Conservation (phyloP, 805 yeast species). For the Helenozyma baotianmanensis region DNA sequence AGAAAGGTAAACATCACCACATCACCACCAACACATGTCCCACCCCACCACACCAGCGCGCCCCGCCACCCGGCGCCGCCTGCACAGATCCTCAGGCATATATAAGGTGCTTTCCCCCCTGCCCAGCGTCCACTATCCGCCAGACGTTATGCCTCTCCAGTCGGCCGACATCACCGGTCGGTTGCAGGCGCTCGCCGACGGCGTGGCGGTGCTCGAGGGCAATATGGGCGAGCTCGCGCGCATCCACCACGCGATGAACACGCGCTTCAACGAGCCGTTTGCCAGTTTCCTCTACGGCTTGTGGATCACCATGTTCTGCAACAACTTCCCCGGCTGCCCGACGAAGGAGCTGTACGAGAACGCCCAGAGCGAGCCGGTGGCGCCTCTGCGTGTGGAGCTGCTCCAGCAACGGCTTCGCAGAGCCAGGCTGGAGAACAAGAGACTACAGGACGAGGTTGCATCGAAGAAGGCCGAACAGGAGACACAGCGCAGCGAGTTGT, state of each 20-base stretch:
- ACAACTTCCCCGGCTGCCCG: constrained; percentile 54
- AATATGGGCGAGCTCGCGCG: constrained; percentile 54
- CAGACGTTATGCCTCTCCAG: constrained; percentile 41
- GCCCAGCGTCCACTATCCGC: constrained; percentile 43
- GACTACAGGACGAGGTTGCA: background rate
- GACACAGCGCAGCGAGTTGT: background rate
- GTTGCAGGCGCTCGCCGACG: constrained; percentile 36
- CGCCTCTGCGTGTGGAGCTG: constrained; percentile 18
- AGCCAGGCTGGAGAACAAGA: constrained; percentile 20
- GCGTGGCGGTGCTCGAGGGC: constrained; percentile 50
- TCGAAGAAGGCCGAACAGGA: background rate
- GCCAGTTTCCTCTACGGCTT: constrained; percentile 75
- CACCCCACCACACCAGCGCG: constrained; percentile 8
- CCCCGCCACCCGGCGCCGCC: constrained; percentile 15
- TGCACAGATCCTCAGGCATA: constrained; percentile 22
- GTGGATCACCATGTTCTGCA: constrained; percentile 84
- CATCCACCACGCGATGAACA: constrained; percentile 57
- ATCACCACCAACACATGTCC: constrained; percentile 3
- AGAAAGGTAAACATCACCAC: background rate
- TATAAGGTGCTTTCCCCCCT: constrained; percentile 28
- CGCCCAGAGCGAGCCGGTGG: constrained; percentile 18
- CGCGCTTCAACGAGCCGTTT: constrained; percentile 70
- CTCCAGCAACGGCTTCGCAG: constrained; percentile 17
- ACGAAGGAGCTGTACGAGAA: constrained; percentile 31
- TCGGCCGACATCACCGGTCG: constrained; percentile 34